A percentile compares a stretch with the other conserved stretches of the same genome.
These are phyloP conservation scores for Cercospora nicotianae DNA, from an alignment of 2,329 filamentous ascomycete species.

Conservation along the genomic window DNA sequence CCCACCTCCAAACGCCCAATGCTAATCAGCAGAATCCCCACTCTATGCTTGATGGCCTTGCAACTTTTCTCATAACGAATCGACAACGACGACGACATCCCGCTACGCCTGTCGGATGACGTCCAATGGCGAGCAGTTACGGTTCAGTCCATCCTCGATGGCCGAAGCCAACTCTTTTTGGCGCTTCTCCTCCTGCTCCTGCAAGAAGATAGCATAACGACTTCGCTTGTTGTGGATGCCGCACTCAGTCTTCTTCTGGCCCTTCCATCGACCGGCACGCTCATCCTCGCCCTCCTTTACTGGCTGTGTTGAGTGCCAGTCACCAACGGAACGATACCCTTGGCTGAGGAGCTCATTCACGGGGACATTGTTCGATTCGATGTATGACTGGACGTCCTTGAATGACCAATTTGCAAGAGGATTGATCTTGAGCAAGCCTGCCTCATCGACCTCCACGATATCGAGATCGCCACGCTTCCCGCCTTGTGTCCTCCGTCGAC, in stretches of 20 bases:
- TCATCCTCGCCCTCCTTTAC: constrained; percentile 92
- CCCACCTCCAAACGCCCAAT: constrained; percentile 6
- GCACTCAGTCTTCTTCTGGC: constrained; percentile 92
- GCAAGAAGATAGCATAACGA: constrained; percentile 82
- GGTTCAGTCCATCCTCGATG: constrained; percentile 38
- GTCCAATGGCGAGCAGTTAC: constrained; percentile 34
- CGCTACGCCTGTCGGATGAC: constrained; percentile 33
- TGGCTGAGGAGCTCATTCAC: constrained; percentile 89
- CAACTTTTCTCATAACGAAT: constrained; percentile 14
- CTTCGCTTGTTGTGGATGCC: constrained; percentile 98
- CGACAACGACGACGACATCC: constrained; percentile 1
- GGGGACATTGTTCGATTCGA: constrained; percentile 81
- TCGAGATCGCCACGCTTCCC: constrained; percentile 87
- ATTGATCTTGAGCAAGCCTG: constrained; percentile 94
- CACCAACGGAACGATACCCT: constrained; percentile 97
- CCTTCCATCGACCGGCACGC: constrained; percentile 95
- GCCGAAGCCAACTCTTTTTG: constrained; percentile 53
- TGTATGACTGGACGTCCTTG: constrained; percentile 82
- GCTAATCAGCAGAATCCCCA: constrained; percentile 7
- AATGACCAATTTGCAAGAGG: constrained; percentile 94
- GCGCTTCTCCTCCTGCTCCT: constrained; percentile 69
- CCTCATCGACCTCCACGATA: constrained; percentile 89
- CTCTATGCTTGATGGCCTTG: constrained; percentile 5
- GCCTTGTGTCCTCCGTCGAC: constrained; percentile 86
- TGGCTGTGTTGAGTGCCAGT: constrained; percentile 95